Percentiles rank a stretch among this genome's conserved stretches.
These are phyloP conservation scores for Taphrina communis DNA, from an alignment of 1,139 yeast species.

Conservation along the genomic window DNA sequence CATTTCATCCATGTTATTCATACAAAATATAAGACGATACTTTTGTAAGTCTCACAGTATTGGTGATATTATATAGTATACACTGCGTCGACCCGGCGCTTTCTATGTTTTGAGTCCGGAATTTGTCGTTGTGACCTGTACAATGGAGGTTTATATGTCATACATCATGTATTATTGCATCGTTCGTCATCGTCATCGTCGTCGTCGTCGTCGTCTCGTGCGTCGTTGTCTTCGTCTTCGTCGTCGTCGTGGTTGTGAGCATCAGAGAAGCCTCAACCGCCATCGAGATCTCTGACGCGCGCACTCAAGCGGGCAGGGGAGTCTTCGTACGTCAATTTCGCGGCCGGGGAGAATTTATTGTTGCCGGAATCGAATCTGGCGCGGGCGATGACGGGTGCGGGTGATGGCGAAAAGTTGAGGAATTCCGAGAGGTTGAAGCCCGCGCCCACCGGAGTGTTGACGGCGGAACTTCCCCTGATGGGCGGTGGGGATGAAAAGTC, in stretches of 20 bases:
- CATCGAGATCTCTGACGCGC: constrained; percentile 3
- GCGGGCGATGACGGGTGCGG: constrained; percentile 50
- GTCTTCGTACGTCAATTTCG: constrained; percentile 24
- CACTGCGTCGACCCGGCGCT: no score
- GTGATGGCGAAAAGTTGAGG: constrained; percentile 79
- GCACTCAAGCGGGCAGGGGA: constrained; percentile 6
- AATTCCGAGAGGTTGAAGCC: constrained; percentile 81
- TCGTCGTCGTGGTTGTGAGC: not conserved
- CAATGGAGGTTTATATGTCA: not conserved
- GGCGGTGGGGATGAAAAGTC: constrained; percentile 32
- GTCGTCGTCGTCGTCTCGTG: not conserved
- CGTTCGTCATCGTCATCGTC: not conserved
- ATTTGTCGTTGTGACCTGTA: not conserved
- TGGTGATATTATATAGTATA: no score
- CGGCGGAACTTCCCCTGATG: constrained; percentile 40
- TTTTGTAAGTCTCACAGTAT: no score
- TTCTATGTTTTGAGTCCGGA: no score
- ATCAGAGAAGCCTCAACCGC: not conserved
- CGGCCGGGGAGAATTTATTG: constrained; percentile 22
- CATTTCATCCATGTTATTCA: not conserved
- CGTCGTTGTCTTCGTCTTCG: not conserved
- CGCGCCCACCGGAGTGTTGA: constrained; percentile 56
- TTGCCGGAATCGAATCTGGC: constrained; percentile 2
- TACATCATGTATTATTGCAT: not conserved
- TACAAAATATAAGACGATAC: not conserved